Conservation (phyloP, 164 flowering plant species). For the Aristolochia contorta region DNA sequence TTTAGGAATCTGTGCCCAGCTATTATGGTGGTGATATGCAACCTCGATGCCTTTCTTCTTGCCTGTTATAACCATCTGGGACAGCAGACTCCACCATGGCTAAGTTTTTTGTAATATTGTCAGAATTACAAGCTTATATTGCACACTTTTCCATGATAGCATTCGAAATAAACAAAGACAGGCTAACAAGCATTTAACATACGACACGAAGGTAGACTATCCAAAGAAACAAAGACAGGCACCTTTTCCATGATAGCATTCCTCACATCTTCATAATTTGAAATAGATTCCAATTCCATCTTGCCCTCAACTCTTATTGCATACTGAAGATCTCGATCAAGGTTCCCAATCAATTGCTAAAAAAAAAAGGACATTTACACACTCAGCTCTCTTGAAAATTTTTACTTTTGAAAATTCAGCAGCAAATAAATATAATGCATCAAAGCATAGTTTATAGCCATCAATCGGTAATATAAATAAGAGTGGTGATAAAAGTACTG, state of each 20-base stretch:
- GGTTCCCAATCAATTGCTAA: conserved; percentile 72
- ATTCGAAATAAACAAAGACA: no score
- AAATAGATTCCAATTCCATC: conserved; percentile 73
- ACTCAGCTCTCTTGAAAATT: neutral
- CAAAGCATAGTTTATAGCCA: neutral
- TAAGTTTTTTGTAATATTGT: no score
- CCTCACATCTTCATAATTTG: conserved; percentile 92
- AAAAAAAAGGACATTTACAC: conserved; percentile 6
- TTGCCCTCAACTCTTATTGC: conserved; percentile 95
- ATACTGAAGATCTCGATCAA: conserved; percentile 96
- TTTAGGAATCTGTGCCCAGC: no score
- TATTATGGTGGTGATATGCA: no score
- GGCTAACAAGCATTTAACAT: no score
- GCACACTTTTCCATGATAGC: no score
- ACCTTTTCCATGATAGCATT: conserved; percentile 81
- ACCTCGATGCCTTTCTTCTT: no score
- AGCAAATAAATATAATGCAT: neutral
- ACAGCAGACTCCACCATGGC: no score
- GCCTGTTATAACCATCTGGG: no score
- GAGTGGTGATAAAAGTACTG: no score
- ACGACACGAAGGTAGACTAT: neutral
- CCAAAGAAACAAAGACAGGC: neutral
- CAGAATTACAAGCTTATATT: no score
- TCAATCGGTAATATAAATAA: neutral
- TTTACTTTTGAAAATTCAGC: neutral